Percentiles rank a stretch among this genome's conserved stretches.
Conservation (phyloP, 1,284 basidiomycete species). For the Trichosporon inkin region DNA sequence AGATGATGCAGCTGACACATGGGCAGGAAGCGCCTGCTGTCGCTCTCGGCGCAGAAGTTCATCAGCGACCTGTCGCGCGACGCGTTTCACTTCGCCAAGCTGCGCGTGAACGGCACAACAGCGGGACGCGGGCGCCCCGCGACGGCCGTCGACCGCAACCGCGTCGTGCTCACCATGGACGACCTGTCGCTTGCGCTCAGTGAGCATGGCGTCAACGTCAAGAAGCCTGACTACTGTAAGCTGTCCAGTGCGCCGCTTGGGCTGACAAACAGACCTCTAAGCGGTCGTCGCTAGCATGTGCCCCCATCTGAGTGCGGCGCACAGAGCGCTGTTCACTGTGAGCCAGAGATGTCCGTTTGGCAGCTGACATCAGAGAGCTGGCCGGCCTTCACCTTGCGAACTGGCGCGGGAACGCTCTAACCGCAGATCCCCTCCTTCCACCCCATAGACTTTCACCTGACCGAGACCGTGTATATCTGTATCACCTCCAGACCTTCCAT, state of each 20-base stretch:
- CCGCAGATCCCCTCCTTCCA: no score
- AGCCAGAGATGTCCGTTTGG: no score
- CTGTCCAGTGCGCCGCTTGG: conserved; percentile 1
- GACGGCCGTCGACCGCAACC: conserved; percentile 67
- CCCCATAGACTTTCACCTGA: no score
- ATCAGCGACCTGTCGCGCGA: conserved; percentile 95
- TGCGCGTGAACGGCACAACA: conserved; percentile 61
- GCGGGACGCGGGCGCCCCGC: conserved; percentile 47
- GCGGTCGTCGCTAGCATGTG: no score
- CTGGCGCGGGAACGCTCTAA: no score
- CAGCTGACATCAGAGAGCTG: no score
- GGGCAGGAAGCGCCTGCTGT: conserved; percentile 81
- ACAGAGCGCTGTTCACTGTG: no score
- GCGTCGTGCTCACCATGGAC: conserved; percentile 97
- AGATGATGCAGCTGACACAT: no score
- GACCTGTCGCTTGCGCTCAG: conserved; percentile 85
- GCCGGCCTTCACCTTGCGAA: no score
- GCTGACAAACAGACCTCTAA: conserved; percentile 16
- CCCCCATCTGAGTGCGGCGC: no score
- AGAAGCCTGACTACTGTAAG: conserved; percentile 71
- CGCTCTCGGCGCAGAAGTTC: conserved; percentile 96
- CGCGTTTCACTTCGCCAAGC: conserved; percentile 95
- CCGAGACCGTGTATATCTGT: neutral
- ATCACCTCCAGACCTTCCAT: neutral
- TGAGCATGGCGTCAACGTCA: conserved; percentile 93